Evolutionary conservation across 805 yeast genomes (phyloP).

Genomic region (Candida sonorensis): DNA sequence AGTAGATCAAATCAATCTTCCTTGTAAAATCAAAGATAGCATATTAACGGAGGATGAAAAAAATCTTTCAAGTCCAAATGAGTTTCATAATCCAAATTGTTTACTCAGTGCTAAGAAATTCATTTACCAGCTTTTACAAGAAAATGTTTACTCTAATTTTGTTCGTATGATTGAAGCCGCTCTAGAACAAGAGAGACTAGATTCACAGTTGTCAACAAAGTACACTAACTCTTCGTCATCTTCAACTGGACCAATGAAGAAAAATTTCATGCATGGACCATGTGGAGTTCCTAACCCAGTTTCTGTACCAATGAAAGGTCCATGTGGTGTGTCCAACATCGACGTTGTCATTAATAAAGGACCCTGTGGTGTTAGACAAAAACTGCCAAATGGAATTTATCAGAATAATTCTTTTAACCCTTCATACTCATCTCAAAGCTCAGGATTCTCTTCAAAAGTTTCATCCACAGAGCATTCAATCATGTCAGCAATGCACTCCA

Average conservation of each 20-base stretch:
- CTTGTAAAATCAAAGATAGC: slow-evolving; percentile 29
- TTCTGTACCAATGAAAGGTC: slow-evolving; percentile 4
- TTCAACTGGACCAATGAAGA: no score
- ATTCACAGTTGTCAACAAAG: no score
- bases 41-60: slow-evolving; percentile 19
- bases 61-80: neutral
- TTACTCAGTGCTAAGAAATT: slow-evolving; percentile 13
- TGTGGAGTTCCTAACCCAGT: slow-evolving; percentile 7
- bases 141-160: slow-evolving; percentile 16
- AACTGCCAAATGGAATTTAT: neutral
- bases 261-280: slow-evolving; percentile 8
- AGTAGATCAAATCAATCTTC: slow-evolving; percentile 42
- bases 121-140: slow-evolving; percentile 13
- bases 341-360: slow-evolving; percentile 1
- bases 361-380: slow-evolving; percentile 1
- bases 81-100: slow-evolving; percentile 11
- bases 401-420: no score
- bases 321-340: slow-evolving; percentile 9
- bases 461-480: no score
- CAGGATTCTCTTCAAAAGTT: no score
- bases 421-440: no score
- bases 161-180: slow-evolving; percentile 8
- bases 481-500: no score
- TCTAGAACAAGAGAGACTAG: slow-evolving; percentile 3
- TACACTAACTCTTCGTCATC: no score